Percentiles rank a stretch among this genome's conserved stretches.
Evolutionary conservation across 345 rosid species (phyloP).

Genomic region (Eucalyptus camaldulensis): DNA sequence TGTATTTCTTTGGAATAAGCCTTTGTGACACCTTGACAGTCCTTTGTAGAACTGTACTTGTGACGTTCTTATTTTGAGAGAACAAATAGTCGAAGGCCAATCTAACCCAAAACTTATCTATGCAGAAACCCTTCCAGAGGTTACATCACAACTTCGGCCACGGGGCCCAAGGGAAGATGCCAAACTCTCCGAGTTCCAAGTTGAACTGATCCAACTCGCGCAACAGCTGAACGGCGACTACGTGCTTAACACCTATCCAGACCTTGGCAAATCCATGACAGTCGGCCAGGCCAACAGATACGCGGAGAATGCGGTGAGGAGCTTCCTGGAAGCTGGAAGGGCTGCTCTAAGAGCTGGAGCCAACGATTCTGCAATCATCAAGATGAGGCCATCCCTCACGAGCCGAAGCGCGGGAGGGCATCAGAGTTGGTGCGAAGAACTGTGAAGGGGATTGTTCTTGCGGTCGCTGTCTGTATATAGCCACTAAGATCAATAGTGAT

Average conservation of each 20-base stretch:
- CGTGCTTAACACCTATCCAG: slow-evolving; percentile 67
- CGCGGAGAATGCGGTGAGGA: slow-evolving; percentile 78
- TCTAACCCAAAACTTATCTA: not conserved
- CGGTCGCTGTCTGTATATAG: not conserved
- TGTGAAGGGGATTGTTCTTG: not conserved
- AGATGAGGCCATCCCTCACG: slow-evolving; percentile 87
- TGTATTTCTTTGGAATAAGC: not conserved
- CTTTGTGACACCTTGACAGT: not conserved
- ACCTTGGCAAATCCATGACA: slow-evolving; percentile 80
- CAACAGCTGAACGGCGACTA: slow-evolving; percentile 93
- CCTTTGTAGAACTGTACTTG: not conserved
- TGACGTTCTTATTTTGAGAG: not conserved
- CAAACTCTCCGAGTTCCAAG: slow-evolving; percentile 81
- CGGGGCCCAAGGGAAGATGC: slow-evolving; percentile 70
- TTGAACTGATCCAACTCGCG: slow-evolving; percentile 92
- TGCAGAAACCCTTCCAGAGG: slow-evolving; percentile 76
- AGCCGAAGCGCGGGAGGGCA: slow-evolving; percentile 11
- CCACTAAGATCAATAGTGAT: not conserved
- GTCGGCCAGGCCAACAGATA: slow-evolving; percentile 79
- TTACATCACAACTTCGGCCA: slow-evolving; percentile 43
- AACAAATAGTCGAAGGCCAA: not conserved
- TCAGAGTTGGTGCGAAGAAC: not conserved
- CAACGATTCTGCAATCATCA: slow-evolving; percentile 76
- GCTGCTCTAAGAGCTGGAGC: slow-evolving; percentile 94
- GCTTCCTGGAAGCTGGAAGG: slow-evolving; percentile 90